A percentile compares a stretch with the other conserved stretches of the same genome.
Evolutionary conservation across 2,329 filamentous ascomycete genomes (phyloP).

Genomic region (Orbilia blumenaviensis): DNA sequence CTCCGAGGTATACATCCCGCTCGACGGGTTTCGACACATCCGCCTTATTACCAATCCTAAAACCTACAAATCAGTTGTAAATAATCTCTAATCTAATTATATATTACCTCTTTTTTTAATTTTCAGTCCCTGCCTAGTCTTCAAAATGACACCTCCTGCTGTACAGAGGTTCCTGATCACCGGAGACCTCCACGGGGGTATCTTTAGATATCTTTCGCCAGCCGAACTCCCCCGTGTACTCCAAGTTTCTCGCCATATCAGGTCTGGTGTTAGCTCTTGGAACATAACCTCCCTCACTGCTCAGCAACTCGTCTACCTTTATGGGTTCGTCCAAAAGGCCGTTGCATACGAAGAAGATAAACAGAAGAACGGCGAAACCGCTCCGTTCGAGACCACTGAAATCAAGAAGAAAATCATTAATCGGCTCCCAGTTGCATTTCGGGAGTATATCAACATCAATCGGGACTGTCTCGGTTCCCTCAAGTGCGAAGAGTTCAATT

Average conservation of each 20-base stretch:
- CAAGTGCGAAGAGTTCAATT: neutral
- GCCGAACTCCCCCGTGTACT: neutral
- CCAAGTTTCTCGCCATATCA: neutral
- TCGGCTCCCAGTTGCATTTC: neutral
- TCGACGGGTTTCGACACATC: no score
- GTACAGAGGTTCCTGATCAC: neutral
- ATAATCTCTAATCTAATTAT: no score
- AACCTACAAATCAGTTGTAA: no score
- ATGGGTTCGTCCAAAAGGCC: neutral
- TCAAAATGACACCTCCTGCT: neutral
- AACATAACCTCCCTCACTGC: neutral
- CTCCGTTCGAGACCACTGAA: neutral
- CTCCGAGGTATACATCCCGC: no score
- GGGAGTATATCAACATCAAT: neutral
- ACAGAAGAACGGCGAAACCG: no score
- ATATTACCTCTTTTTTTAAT: no score
- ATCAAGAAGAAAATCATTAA: conserved; percentile 1
- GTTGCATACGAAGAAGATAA: neutral
- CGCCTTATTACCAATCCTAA: no score
- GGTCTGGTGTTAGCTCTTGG: neutral
- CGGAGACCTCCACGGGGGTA: conserved; percentile 1
- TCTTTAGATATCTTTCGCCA: conserved; percentile 1
- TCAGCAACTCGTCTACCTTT: conserved; percentile 19
- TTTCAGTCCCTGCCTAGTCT: no score
- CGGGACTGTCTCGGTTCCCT: no score